Evolutionary conservation across 106 monocot species (phyloP).

Genomic region (Cymbidium sinense): DNA sequence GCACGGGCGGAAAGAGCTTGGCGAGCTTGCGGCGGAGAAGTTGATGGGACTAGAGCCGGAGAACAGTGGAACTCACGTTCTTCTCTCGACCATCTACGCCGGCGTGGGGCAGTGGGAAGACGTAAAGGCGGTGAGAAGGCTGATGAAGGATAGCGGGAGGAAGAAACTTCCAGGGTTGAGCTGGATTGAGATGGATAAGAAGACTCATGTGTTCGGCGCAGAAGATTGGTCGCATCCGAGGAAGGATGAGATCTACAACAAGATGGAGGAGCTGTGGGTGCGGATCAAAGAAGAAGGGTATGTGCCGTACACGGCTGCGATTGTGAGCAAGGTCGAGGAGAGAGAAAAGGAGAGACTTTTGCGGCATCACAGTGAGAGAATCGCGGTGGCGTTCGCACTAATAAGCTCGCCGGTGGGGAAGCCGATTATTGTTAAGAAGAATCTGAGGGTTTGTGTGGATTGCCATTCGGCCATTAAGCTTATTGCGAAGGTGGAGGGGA

Average conservation of each 20-base stretch:
- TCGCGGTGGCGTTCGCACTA: constrained; percentile 62
- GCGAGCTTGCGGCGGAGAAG: constrained; percentile 58
- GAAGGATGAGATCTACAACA: constrained; percentile 36
- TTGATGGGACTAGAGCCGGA: constrained; percentile 48
- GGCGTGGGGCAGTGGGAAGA: constrained; percentile 41
- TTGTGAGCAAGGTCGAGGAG: constrained; percentile 38
- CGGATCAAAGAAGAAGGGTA: constrained; percentile 50
- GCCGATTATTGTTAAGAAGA: constrained; percentile 64
- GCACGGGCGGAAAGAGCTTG: constrained; percentile 30
- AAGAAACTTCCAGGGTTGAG: constrained; percentile 57
- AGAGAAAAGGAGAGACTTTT: constrained; percentile 45
- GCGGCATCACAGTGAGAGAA: constrained; percentile 57
- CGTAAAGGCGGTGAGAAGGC: constrained; percentile 35
- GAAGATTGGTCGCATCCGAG: constrained; percentile 46
- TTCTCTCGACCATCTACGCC: constrained; percentile 55
- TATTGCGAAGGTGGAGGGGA: constrained; percentile 41
- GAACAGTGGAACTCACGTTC: constrained; percentile 38
- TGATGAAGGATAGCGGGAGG: constrained; percentile 33
- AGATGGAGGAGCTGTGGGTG: constrained; percentile 38
- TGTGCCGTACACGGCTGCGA: constrained; percentile 28
- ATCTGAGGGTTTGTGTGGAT: constrained; percentile 53
- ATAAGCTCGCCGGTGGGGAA: constrained; percentile 24
- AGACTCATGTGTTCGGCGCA: constrained; percentile 43
- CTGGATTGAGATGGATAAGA: constrained; percentile 53
- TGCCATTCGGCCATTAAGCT: constrained; percentile 67